phyloP scores from a whole-genome alignment of 169 alveolate species.

The Plasmodium yoelii region DNA sequence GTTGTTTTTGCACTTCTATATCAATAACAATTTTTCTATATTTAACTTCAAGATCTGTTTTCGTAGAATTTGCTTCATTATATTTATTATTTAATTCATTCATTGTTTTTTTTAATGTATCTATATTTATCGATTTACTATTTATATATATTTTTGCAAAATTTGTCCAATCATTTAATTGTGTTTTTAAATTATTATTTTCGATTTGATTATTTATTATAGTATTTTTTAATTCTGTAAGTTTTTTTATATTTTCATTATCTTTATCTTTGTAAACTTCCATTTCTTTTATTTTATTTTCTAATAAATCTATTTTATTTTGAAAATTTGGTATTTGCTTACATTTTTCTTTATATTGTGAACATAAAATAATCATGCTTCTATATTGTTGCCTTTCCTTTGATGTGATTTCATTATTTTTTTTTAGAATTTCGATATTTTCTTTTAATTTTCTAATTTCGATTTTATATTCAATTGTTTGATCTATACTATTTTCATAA shows the following conservation, averaged over 20 bases:
- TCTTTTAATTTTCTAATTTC: conserved; percentile 62
- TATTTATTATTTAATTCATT: conserved; percentile 45
- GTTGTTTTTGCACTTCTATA: conserved; percentile 20
- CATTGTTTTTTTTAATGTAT: conserved; percentile 30
- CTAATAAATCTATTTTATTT: conserved; percentile 50
- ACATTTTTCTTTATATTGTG: conserved; percentile 71
- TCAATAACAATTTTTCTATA: conserved; percentile 24
- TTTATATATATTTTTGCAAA: conserved; percentile 68
- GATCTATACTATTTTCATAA: conserved; percentile 24
- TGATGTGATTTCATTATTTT: conserved; percentile 54
- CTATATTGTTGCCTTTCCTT: conserved; percentile 76
- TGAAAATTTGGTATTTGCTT: conserved; percentile 36
- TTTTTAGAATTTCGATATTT: conserved; percentile 37
- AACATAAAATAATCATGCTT: conserved; percentile 60
- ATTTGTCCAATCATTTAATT: conserved; percentile 36
- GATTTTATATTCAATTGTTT: conserved; percentile 26
- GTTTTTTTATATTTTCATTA: conserved; percentile 28
- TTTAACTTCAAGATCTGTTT: conserved; percentile 49
- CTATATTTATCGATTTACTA: conserved; percentile 39
- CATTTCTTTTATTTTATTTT: conserved; percentile 57
- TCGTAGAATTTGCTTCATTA: conserved; percentile 26
- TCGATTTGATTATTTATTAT: conserved; percentile 50
- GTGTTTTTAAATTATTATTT: conserved; percentile 44
- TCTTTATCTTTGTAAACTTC: conserved; percentile 32
- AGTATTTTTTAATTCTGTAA: conserved; percentile 32